Percentiles rank a stretch among this genome's conserved stretches.
phyloP scores from a whole-genome alignment of 1,139 yeast genomes.

The Blastobotrys serpentis region DNA sequence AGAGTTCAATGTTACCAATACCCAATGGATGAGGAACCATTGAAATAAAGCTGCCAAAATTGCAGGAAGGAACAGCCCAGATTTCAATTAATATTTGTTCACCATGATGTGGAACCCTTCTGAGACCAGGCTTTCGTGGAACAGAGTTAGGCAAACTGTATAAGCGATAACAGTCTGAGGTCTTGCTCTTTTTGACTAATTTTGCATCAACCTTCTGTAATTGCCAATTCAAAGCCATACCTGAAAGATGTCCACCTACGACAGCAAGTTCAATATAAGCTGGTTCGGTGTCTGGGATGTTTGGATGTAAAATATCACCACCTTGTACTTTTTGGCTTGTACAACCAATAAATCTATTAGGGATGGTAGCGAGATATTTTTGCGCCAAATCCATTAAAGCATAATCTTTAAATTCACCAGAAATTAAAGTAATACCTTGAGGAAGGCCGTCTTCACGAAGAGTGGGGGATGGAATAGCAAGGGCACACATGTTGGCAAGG shows the following conservation, averaged over 20 bases:
- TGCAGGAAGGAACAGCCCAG: conserved; percentile 74
- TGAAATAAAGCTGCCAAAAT: conserved; percentile 75
- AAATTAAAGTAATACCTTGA: conserved; percentile 82
- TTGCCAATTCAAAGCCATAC: conserved; percentile 93
- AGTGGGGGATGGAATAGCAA: conserved; percentile 81
- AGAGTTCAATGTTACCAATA: conserved; percentile 85
- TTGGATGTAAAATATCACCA: conserved; percentile 43
- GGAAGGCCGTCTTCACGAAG: conserved; percentile 84
- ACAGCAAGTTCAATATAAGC: conserved; percentile 70
- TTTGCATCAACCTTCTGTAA: conserved; percentile 81
- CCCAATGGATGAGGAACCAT: conserved; percentile 95
- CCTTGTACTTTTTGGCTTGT: conserved; percentile 33
- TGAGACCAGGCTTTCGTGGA: conserved; percentile 89
- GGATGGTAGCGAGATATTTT: conserved; percentile 56
- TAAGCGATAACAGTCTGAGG: conserved; percentile 70
- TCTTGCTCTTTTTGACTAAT: conserved; percentile 60
- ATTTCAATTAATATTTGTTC: conserved; percentile 68
- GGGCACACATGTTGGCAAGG: conserved; percentile 87
- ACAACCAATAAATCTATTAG: conserved; percentile 51
- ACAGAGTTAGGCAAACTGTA: conserved; percentile 76
- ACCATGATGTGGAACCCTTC: conserved; percentile 62
- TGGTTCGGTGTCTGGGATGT: conserved; percentile 41
- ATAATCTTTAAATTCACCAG: conserved; percentile 79
- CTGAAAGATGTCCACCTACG: conserved; percentile 92
- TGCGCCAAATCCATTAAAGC: conserved; percentile 84